A percentile compares a stretch with the other conserved stretches of the same genome.
Evolutionary conservation across 805 yeast species (phyloP).

Genomic region (Candida methanosorbosa): DNA sequence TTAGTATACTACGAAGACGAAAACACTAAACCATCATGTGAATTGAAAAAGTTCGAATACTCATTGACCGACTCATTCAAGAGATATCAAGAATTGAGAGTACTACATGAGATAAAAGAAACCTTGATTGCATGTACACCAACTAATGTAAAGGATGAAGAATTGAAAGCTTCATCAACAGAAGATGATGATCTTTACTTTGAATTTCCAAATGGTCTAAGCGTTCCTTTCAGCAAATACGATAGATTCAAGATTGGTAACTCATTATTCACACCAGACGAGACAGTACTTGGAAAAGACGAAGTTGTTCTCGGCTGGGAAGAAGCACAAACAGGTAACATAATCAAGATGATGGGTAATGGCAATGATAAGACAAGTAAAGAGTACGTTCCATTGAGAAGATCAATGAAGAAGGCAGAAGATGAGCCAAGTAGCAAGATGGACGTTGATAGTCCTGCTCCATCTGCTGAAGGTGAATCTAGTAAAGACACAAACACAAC

Average conservation of each 20-base stretch:
- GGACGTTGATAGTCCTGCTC: slow-evolving; percentile 22
- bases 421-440: slow-evolving; percentile 20
- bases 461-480: slow-evolving; percentile 1
- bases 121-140: slow-evolving; percentile 42
- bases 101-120: slow-evolving; percentile 71
- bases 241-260: slow-evolving; percentile 64
- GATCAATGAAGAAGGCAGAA: slow-evolving; percentile 35
- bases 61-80: slow-evolving; percentile 41
- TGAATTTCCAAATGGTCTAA: slow-evolving; percentile 74
- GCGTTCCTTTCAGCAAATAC: slow-evolving; percentile 42
- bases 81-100: slow-evolving; percentile 44
- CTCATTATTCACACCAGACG: slow-evolving; percentile 57
- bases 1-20: slow-evolving; percentile 16
- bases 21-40: slow-evolving; percentile 15
- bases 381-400: slow-evolving; percentile 68
- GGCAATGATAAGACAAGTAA: slow-evolving; percentile 29
- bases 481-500: not conserved
- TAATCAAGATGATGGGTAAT: slow-evolving; percentile 22
- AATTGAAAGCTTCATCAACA: slow-evolving; percentile 12
- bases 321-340: slow-evolving; percentile 44
- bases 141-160: slow-evolving; percentile 13
- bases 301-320: slow-evolving; percentile 24
- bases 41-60: slow-evolving; percentile 22
- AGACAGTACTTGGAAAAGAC: slow-evolving; percentile 22
- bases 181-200: slow-evolving; percentile 34